Evolutionary conservation across 2,329 filamentous ascomycete genomes (phyloP).

Genomic region (Cladosporium phlei): DNA sequence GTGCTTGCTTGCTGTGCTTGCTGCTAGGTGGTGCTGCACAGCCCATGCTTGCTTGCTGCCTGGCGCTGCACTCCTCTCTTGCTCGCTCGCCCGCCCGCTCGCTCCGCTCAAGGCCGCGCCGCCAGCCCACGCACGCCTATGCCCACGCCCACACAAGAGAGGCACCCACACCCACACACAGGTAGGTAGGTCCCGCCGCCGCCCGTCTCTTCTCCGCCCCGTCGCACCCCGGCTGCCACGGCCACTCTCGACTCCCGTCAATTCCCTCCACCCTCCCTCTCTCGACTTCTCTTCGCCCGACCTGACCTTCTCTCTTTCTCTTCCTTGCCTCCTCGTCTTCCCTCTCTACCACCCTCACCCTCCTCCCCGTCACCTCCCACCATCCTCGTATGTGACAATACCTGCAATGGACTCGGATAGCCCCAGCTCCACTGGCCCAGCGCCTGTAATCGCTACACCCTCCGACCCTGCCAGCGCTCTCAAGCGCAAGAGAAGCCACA

Average conservation of each 20-base stretch:
- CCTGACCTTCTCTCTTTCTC: not conserved
- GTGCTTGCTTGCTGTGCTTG: too few species aligned
- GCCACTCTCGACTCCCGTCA: too few species aligned
- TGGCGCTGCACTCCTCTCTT: too few species aligned
- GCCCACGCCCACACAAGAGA: constrained; percentile 1
- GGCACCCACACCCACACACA: constrained; percentile 15
- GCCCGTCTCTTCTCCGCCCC: not conserved
- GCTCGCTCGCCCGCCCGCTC: too few species aligned
- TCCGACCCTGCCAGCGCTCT: constrained; percentile 27
- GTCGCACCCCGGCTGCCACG: not conserved
- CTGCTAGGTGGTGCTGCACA: too few species aligned
- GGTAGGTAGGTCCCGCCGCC: constrained; percentile 8
- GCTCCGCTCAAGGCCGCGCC: too few species aligned
- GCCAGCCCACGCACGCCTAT: too few species aligned
- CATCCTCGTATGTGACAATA: constrained; percentile 1
- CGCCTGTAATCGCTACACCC: constrained; percentile 7
- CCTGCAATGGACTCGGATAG: constrained; percentile 6
- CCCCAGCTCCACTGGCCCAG: not conserved
- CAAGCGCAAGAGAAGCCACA: constrained; percentile 46
- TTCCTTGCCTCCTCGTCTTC: constrained; percentile 1
- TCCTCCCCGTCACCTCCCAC: constrained; percentile 4
- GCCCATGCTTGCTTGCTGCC: too few species aligned
- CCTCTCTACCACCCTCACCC: constrained; percentile 15
- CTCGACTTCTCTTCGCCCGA: not conserved
- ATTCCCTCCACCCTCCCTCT: constrained; percentile 9